Conservation (phyloP, 768 basidiomycete species). For the Hemileccinum impolitum region DNA sequence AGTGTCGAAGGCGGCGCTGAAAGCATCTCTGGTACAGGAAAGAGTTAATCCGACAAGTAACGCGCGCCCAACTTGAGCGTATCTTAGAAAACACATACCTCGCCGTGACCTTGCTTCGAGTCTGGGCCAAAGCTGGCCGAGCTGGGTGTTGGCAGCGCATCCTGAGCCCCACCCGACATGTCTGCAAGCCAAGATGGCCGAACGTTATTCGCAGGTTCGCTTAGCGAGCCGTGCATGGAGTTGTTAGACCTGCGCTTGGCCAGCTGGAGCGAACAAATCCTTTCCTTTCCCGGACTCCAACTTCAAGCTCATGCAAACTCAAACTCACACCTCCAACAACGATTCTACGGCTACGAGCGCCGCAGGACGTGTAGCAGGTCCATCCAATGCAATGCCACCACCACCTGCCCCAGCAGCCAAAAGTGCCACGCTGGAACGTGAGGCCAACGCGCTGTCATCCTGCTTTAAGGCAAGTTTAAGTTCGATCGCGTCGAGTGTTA, state of each 20-base stretch:
- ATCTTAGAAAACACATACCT: slow-evolving; percentile 12
- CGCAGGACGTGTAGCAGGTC: slow-evolving; percentile 27
- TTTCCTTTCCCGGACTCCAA: slow-evolving; percentile 26
- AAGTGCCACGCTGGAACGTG: slow-evolving; percentile 54
- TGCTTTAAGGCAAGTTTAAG: slow-evolving; percentile 52
- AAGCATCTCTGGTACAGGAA: slow-evolving; percentile 19
- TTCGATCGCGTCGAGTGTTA: background rate
- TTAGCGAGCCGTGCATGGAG: background rate
- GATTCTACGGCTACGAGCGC: slow-evolving; percentile 6
- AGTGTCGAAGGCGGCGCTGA: slow-evolving; percentile 71
- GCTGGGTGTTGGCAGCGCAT: slow-evolving; percentile 12
- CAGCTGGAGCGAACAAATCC: background rate
- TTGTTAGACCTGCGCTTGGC: background rate
- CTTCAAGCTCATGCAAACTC: slow-evolving; percentile 41
- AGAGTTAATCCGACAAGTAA: background rate
- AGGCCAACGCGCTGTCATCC: slow-evolving; percentile 53
- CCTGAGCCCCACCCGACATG: slow-evolving; percentile 23
- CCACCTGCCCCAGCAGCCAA: slow-evolving; percentile 46
- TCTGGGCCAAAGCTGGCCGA: slow-evolving; percentile 17
- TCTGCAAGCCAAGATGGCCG: background rate
- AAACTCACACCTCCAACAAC: slow-evolving; percentile 32
- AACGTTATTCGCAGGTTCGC: background rate
- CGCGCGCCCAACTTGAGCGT: background rate
- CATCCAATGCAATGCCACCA: slow-evolving; percentile 42
- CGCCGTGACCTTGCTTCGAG: slow-evolving; percentile 2